A percentile compares a stretch with the other conserved stretches of the same genome.
phyloP scores from a whole-genome alignment of 2,329 filamentous ascomycete species.

The Aspergillus cejpii region DNA sequence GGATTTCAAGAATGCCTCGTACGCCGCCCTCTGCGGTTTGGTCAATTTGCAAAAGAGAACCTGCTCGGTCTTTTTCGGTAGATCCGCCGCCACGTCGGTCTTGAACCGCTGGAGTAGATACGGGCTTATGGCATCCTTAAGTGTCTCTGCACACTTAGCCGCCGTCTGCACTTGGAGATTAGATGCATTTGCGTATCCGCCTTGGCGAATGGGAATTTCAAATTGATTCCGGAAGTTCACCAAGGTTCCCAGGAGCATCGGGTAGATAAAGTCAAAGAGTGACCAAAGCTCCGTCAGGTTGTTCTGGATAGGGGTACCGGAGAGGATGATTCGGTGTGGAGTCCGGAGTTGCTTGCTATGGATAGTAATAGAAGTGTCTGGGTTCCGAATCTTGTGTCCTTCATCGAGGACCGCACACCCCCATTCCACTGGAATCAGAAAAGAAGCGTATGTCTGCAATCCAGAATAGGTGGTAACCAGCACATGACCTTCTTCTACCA shows the following conservation, averaged over 20 bases:
- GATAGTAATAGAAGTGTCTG: constrained; percentile 88
- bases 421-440: constrained; percentile 79
- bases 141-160: constrained; percentile 83
- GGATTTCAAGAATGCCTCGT: constrained; percentile 72
- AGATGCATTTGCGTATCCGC: constrained; percentile 90
- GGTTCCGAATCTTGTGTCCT: constrained; percentile 96
- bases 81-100: constrained; percentile 82
- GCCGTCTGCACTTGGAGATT: constrained; percentile 93
- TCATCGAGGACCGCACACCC: constrained; percentile 91
- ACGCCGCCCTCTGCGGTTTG: constrained; percentile 67
- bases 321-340: constrained; percentile 83
- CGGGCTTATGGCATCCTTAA: constrained; percentile 89
- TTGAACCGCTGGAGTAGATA: constrained; percentile 91
- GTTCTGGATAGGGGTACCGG: constrained; percentile 96
- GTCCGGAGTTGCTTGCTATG: constrained; percentile 92
- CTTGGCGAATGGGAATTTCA: constrained; percentile 85
- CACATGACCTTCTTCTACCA: constrained; percentile 79
- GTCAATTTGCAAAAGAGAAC: constrained; percentile 95
- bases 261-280: constrained; percentile 93
- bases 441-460: constrained; percentile 81
- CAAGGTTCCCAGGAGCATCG: constrained; percentile 87
- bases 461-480: constrained; percentile 94
- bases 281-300: constrained; percentile 95
- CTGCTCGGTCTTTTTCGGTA: constrained; percentile 93
- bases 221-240: constrained; percentile 88